Conservation (phyloP, 177 flowering plant genomes). For the Tripterygium wilfordii region DNA sequence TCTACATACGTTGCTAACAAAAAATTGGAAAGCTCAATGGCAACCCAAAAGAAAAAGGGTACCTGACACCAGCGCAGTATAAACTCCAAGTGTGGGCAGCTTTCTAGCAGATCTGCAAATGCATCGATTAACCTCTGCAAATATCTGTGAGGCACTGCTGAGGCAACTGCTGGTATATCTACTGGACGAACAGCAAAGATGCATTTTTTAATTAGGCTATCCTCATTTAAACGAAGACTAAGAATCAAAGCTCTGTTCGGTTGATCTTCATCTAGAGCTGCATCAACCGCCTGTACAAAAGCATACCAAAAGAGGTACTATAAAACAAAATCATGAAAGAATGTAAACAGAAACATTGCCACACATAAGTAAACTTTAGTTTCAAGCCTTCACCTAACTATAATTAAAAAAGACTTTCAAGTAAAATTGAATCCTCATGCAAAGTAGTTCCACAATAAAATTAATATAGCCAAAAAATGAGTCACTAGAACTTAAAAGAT, state of each 20-base stretch:
- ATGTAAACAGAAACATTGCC: neutral
- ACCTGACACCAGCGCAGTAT: slow-evolving; percentile 94
- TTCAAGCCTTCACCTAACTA: too few species aligned
- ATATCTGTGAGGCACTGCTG: slow-evolving; percentile 68
- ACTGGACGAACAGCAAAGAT: slow-evolving; percentile 59
- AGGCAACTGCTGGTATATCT: slow-evolving; percentile 66
- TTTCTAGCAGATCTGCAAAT: slow-evolving; percentile 77
- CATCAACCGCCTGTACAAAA: slow-evolving; percentile 74
- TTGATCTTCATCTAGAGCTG: slow-evolving; percentile 62
- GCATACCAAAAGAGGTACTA: too few species aligned
- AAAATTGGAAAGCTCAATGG: neutral
- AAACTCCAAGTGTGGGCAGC: slow-evolving; percentile 82
- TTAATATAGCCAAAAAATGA: too few species aligned
- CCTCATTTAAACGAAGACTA: slow-evolving; percentile 92
- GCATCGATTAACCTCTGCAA: slow-evolving; percentile 79
- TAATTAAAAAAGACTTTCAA: too few species aligned
- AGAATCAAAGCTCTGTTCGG: slow-evolving; percentile 65
- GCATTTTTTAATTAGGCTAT: slow-evolving; percentile 70
- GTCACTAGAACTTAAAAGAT: neutral
- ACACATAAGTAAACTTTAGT: too few species aligned
- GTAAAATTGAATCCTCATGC: too few species aligned
- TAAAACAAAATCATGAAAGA: neutral
- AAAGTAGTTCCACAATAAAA: too few species aligned
- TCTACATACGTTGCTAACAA: too few species aligned
- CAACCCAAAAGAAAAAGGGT: neutral